Conservation (phyloP, 2,329 filamentous ascomycete genomes). For the Pyrenochaeta sp. region DNA sequence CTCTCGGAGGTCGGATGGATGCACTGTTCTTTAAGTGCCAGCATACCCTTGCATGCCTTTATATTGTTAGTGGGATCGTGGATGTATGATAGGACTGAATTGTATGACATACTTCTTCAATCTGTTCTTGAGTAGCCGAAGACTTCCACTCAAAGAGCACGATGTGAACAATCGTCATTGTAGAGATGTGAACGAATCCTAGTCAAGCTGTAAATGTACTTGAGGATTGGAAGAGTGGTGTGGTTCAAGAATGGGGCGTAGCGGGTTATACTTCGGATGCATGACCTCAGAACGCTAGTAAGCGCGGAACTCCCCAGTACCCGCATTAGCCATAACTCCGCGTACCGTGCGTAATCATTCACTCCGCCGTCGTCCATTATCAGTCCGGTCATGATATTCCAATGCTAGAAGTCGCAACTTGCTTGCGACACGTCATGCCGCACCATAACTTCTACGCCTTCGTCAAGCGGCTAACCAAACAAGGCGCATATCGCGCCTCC, state of each 20-base stretch:
- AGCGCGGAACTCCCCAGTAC: constrained; percentile 28
- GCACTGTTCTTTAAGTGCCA: constrained; percentile 66
- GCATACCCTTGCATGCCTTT: constrained; percentile 66
- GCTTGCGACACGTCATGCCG: constrained; percentile 8
- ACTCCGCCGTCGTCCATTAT: constrained; percentile 7
- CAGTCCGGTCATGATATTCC: constrained; percentile 14
- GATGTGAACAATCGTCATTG: constrained; percentile 72
- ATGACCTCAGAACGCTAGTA: constrained; percentile 30
- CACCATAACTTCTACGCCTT: not conserved
- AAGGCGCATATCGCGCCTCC: constrained; percentile 3
- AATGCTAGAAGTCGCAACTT: constrained; percentile 4
- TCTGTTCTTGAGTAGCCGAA: constrained; percentile 55
- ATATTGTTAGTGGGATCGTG: constrained; percentile 8
- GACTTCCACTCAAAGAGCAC: constrained; percentile 73
- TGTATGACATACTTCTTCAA: constrained; percentile 60
- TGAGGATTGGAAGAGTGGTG: not conserved
- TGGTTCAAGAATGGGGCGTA: not conserved
- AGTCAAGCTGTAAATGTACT: not conserved
- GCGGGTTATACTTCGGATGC: constrained; percentile 17
- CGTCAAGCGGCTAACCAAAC: constrained; percentile 11
- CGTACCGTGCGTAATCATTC: too few relatives aligned
- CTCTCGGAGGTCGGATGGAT: constrained; percentile 65
- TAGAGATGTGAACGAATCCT: constrained; percentile 11
- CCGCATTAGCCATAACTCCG: constrained; percentile 7
- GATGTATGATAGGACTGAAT: constrained; percentile 5